Percentiles rank a stretch among this genome's conserved stretches.
Conservation (phyloP, 2,329 filamentous ascomycete species). For the Phoma sp. region DNA sequence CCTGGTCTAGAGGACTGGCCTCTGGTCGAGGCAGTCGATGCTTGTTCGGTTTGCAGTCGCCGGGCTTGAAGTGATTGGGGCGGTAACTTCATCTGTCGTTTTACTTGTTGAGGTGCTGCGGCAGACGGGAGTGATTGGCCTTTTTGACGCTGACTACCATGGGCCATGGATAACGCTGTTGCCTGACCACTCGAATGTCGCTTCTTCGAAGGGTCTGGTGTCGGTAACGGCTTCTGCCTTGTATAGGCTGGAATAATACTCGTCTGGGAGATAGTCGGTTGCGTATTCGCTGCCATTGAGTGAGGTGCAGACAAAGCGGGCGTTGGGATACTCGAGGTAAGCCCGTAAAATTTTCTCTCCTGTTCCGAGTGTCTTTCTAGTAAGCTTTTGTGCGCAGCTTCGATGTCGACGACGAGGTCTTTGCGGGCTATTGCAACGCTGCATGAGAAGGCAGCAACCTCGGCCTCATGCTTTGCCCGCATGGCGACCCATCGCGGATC, state of each 20-base stretch:
- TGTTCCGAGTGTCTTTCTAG: conserved; percentile 1
- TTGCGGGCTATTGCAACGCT: background rate
- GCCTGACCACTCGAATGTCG: background rate
- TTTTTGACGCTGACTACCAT: background rate
- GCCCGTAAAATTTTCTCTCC: background rate
- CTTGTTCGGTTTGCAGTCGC: background rate
- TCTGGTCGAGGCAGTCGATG: background rate
- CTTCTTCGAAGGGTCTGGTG: background rate
- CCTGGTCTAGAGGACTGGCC: background rate
- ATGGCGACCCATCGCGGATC: conserved; percentile 2
- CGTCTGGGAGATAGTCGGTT: background rate
- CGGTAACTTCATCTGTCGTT: background rate
- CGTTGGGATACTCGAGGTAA: background rate
- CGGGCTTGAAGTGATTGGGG: background rate
- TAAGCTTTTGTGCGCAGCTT: background rate
- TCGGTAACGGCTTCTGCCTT: background rate
- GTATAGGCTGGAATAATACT: background rate
- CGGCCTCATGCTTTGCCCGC: background rate
- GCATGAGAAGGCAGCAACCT: background rate
- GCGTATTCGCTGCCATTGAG: background rate
- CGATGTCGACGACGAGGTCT: background rate
- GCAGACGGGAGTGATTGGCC: background rate
- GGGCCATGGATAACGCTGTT: background rate
- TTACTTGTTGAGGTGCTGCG: background rate
- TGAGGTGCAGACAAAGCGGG: background rate